Evolutionary conservation across 2,329 filamentous ascomycete species (phyloP).

Genomic region (Chaetothyriales sp.): DNA sequence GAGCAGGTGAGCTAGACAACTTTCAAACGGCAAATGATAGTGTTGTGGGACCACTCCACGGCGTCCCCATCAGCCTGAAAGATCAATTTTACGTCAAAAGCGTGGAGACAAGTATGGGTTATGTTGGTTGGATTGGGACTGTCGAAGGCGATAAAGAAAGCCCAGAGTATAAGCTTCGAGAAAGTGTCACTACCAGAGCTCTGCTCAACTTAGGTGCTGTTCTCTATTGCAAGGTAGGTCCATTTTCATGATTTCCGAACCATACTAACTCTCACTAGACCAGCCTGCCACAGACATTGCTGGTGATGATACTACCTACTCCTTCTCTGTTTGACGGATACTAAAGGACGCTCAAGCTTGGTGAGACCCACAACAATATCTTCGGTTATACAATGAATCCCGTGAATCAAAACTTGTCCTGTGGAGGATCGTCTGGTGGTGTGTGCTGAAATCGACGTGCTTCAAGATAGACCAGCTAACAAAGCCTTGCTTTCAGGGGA

Average conservation of each 20-base stretch:
- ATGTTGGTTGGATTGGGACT: conserved; percentile 43
- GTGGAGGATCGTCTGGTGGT: conserved; percentile 45
- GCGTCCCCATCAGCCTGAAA: conserved; percentile 43
- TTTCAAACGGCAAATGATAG: conserved; percentile 17
- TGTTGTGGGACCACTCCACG: conserved; percentile 46
- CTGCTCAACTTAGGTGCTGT: conserved; percentile 41
- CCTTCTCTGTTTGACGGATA: conserved; percentile 35
- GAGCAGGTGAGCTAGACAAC: conserved; percentile 35
- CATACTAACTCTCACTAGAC: too few species aligned
- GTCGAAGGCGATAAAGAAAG: conserved; percentile 35
- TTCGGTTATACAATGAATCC: conserved; percentile 46
- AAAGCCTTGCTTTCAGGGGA: conserved; percentile 24
- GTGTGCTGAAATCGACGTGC: too few species aligned
- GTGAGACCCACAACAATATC: conserved; percentile 49
- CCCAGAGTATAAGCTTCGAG: background rate
- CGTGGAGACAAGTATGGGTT: conserved; percentile 3
- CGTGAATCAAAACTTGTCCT: conserved; percentile 39
- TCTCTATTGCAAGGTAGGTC: conserved; percentile 41
- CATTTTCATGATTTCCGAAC: too few species aligned
- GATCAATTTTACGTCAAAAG: conserved; percentile 35
- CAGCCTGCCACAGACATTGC: too few species aligned
- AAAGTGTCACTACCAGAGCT: background rate
- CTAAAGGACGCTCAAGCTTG: conserved; percentile 32
- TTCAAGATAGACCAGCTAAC: too few species aligned
- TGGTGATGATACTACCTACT: too few species aligned